phyloP scores from a whole-genome alignment of 805 yeast genomes.

The Clavispora asparagi region DNA sequence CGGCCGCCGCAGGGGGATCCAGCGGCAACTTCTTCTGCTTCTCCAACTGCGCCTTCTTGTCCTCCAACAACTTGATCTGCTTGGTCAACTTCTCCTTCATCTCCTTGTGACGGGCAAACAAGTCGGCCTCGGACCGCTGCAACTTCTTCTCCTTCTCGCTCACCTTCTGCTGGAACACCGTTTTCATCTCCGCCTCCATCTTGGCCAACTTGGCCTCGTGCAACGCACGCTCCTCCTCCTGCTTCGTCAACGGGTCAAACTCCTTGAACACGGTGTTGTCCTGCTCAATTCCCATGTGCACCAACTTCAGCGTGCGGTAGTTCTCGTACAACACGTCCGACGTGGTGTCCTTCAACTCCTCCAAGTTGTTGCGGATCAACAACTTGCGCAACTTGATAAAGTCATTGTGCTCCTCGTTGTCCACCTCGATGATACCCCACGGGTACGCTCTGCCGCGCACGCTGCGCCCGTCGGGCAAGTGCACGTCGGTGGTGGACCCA shows the following conservation, averaged over 20 bases:
- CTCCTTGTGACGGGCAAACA: slow-evolving; percentile 92
- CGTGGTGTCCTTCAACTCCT: slow-evolving; percentile 88
- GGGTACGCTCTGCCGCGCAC: slow-evolving; percentile 94
- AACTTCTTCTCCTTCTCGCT: slow-evolving; percentile 94
- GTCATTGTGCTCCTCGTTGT: slow-evolving; percentile 90
- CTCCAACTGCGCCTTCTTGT: slow-evolving; percentile 79
- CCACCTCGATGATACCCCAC: slow-evolving; percentile 96
- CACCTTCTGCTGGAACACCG: slow-evolving; percentile 94
- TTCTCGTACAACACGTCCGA: slow-evolving; percentile 72
- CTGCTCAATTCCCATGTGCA: slow-evolving; percentile 81
- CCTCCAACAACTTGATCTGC: slow-evolving; percentile 87
- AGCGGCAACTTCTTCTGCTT: slow-evolving; percentile 47
- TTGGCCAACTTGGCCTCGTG: slow-evolving; percentile 92
- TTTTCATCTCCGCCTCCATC: slow-evolving; percentile 95
- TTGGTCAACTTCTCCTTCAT: slow-evolving; percentile 91
- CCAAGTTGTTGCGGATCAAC: slow-evolving; percentile 83
- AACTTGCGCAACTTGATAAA: slow-evolving; percentile 84
- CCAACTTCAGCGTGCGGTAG: slow-evolving; percentile 81
- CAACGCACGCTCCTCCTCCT: slow-evolving; percentile 86
- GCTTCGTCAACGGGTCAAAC: slow-evolving; percentile 87
- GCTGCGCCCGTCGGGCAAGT: slow-evolving; percentile 64
- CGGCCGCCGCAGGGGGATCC: slow-evolving; percentile 43
- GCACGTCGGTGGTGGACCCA: slow-evolving; percentile 76
- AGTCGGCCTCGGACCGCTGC: slow-evolving; percentile 94
- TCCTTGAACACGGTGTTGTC: slow-evolving; percentile 91